A percentile compares a stretch with the other conserved stretches of the same genome.
phyloP scores from a whole-genome alignment of 768 basidiomycete genomes.

The Suillus brevipes region DNA sequence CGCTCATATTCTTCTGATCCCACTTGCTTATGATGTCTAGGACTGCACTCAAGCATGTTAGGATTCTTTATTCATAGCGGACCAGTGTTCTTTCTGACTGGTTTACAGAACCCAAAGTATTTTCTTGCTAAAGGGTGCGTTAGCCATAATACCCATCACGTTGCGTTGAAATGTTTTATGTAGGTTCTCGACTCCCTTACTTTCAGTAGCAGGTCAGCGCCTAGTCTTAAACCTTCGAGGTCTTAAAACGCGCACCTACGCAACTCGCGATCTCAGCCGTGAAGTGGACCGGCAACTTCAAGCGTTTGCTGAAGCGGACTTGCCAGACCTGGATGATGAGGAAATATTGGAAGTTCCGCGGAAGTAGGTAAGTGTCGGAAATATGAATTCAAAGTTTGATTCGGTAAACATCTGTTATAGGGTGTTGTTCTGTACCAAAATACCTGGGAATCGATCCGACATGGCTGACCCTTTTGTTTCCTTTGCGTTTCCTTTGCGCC shows the following conservation, averaged over 20 bases:
- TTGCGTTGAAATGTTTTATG: neutral
- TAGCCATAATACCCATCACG: neutral
- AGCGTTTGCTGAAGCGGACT: neutral
- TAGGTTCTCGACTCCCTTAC: conserved; percentile 17
- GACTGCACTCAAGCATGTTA: conserved; percentile 11
- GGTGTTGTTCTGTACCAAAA: neutral
- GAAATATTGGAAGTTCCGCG: too few relatives aligned
- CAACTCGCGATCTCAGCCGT: conserved; percentile 13
- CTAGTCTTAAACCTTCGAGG: conserved; percentile 20
- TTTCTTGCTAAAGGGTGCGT: conserved; percentile 12
- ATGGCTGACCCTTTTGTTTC: neutral
- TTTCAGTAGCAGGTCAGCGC: conserved; percentile 20
- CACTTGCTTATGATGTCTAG: conserved; percentile 2
- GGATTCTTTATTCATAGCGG: neutral
- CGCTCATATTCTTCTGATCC: neutral
- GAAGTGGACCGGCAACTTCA: conserved; percentile 22
- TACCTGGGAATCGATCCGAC: neutral
- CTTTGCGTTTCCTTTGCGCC: neutral
- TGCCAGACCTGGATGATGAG: neutral
- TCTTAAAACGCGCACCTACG: neutral
- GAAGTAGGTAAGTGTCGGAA: neutral
- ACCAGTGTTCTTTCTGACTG: neutral
- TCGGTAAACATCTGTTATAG: neutral
- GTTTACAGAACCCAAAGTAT: conserved; percentile 14
- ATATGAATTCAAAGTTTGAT: neutral